Conservation (phyloP, 148 eudicot species). For the Drosera capensis region DNA sequence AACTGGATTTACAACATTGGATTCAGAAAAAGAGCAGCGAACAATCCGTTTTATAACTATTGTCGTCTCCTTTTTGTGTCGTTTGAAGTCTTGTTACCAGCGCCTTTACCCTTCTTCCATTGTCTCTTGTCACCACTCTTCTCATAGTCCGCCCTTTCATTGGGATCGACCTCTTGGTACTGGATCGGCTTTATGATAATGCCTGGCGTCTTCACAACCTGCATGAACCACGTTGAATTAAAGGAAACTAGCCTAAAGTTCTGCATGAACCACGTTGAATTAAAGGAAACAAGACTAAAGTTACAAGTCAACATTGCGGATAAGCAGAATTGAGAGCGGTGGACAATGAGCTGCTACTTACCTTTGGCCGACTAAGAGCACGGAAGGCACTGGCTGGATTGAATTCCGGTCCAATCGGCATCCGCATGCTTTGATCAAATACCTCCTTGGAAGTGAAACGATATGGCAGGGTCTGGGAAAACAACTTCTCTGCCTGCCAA, state of each 20-base stretch:
- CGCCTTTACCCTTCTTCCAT: conserved; percentile 17
- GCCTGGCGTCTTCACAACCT: conserved; percentile 87
- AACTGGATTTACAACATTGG: too few species aligned
- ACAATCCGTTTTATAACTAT: too few species aligned
- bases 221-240: conserved; percentile 10
- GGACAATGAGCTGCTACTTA: too few species aligned
- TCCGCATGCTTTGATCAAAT: conserved; percentile 56
- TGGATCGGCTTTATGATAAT: conserved; percentile 66
- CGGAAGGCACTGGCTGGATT: conserved; percentile 58
- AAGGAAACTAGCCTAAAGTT: too few species aligned
- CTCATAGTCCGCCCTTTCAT: conserved; percentile 28
- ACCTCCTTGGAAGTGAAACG: conserved; percentile 60
- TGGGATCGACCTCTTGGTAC: conserved; percentile 52
- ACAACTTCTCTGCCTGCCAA: conserved; percentile 68
- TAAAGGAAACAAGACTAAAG: too few species aligned
- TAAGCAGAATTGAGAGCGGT: too few species aligned
- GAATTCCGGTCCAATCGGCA: conserved; percentile 91
- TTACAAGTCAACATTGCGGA: conserved; percentile 21
- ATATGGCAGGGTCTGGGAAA: conserved; percentile 51
- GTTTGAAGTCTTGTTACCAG: conserved; percentile 8
- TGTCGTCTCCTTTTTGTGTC: neutral
- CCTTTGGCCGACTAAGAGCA: conserved; percentile 81
- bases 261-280: conserved; percentile 24
- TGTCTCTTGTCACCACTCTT: conserved; percentile 27
- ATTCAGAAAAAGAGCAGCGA: too few species aligned